These are phyloP conservation scores for Saitozyma podzolica DNA, from an alignment of 768 basidiomycete genomes.

Conservation along the genomic window DNA sequence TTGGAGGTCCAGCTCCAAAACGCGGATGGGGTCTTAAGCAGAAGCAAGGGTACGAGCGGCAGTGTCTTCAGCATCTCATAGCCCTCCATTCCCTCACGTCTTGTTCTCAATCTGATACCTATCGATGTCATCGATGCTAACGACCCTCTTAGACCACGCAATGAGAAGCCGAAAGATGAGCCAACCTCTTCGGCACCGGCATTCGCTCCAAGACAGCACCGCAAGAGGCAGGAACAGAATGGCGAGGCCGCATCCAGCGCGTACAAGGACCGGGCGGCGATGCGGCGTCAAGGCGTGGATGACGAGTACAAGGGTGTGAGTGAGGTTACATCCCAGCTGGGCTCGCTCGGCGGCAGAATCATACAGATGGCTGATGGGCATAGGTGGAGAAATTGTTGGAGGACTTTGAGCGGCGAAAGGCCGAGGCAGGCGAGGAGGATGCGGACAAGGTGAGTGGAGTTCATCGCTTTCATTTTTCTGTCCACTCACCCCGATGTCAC, in stretches of 20 bases:
- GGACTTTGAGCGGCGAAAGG: conserved; percentile 71
- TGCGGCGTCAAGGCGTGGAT: conserved; percentile 44
- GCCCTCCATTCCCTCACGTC: too few species aligned
- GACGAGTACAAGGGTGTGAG: conserved; percentile 46
- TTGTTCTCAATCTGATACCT: too few species aligned
- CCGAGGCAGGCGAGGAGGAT: conserved; percentile 59
- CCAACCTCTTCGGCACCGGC: conserved; percentile 19
- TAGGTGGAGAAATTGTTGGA: conserved; percentile 78
- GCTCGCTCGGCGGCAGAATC: too few species aligned
- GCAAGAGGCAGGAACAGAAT: conserved; percentile 30
- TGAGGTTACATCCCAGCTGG: not conserved
- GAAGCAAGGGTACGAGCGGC: conserved; percentile 4
- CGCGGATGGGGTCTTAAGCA: conserved; percentile 26
- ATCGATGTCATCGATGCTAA: not conserved
- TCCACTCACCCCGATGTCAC: conserved; percentile 59
- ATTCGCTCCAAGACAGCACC: conserved; percentile 40
- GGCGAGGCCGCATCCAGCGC: conserved; percentile 1
- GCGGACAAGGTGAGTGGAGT: conserved; percentile 59
- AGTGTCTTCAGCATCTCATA: too few species aligned
- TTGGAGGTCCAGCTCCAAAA: conserved; percentile 31
- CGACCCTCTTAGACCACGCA: conserved; percentile 3
- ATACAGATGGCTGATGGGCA: conserved; percentile 6
- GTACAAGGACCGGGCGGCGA: conserved; percentile 52
- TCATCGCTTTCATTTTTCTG: not conserved
- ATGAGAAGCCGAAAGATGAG: conserved; percentile 14